Evolutionary conservation across 2,329 filamentous ascomycete genomes (phyloP).

Genomic region (Trichophyton mentagrophytes): DNA sequence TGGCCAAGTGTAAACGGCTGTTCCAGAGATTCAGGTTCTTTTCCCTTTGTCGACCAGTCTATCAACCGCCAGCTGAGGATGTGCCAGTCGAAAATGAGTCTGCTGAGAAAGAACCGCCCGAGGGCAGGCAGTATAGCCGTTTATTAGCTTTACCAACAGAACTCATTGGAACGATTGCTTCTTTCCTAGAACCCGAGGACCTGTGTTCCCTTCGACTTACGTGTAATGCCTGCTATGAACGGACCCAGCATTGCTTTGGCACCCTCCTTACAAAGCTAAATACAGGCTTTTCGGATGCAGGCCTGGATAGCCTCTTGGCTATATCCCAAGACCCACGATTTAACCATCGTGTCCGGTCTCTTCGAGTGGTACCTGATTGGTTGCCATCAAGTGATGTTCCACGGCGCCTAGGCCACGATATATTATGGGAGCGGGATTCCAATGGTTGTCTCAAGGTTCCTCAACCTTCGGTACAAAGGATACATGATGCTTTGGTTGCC

Average conservation of each 20-base stretch:
- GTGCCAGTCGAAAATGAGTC: too few relatives aligned
- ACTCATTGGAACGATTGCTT: not conserved
- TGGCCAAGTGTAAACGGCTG: too few relatives aligned
- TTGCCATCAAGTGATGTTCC: too few relatives aligned
- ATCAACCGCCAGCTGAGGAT: too few relatives aligned
- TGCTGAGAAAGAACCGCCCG: not conserved
- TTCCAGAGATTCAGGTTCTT: too few relatives aligned
- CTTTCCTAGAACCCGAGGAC: not conserved
- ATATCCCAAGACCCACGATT: not conserved
- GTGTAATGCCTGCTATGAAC: not conserved
- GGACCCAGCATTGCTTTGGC: not conserved
- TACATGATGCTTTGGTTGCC: not conserved
- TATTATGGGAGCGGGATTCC: not conserved
- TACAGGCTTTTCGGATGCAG: not conserved
- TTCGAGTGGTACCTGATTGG: not conserved
- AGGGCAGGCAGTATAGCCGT: not conserved
- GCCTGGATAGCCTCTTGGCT: not conserved
- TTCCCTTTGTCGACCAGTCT: too few relatives aligned
- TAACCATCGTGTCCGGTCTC: not conserved
- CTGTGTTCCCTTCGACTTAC: not conserved
- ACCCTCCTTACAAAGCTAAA: not conserved
- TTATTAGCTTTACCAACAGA: not conserved
- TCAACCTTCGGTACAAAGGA: not conserved
- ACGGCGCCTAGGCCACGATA: too few relatives aligned
- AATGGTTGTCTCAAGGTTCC: not conserved